Percentiles rank a stretch among this genome's conserved stretches.
These are phyloP conservation scores for Camellia granthamiana DNA, from an alignment of 148 eudicot species.

Conservation along the genomic window DNA sequence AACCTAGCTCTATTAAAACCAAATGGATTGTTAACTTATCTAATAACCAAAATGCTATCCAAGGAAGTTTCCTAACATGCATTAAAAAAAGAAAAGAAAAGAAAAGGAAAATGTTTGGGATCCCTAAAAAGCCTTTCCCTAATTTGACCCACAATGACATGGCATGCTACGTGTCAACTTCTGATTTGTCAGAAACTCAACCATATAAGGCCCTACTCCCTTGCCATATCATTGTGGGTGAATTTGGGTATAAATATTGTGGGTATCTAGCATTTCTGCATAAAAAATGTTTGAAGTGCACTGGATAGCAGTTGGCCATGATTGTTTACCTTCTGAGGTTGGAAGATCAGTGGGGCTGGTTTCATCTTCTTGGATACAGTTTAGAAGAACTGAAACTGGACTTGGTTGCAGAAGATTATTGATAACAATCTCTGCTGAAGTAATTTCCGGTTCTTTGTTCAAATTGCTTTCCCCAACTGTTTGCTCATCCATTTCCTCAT, in stretches of 20 bases:
- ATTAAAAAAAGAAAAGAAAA: no score
- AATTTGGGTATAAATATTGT: no score
- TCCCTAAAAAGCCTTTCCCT: no score
- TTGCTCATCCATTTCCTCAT: slow-evolving; percentile 14
- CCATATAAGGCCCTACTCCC: no score
- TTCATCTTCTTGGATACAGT: slow-evolving; percentile 13
- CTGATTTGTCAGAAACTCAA: no score
- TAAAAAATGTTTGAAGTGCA: not conserved
- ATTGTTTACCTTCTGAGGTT: slow-evolving; percentile 28
- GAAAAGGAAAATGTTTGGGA: no score
- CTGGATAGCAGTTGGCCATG: not conserved
- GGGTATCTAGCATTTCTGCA: no score
- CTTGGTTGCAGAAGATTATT: not conserved
- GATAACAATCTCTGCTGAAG: not conserved
- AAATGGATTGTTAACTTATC: not conserved
- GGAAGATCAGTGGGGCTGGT: slow-evolving; percentile 10
- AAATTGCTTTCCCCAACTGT: slow-evolving; percentile 7
- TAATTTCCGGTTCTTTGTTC: slow-evolving; percentile 14
- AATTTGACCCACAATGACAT: no score
- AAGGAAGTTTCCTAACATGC: not conserved
- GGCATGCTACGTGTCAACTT: no score
- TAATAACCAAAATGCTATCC: not conserved
- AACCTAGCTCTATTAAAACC: not conserved
- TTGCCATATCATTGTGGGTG: no score
- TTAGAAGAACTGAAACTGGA: slow-evolving; percentile 9